phyloP scores from a whole-genome alignment of 2,329 filamentous ascomycete species.

The Hypocrella siamensis region DNA sequence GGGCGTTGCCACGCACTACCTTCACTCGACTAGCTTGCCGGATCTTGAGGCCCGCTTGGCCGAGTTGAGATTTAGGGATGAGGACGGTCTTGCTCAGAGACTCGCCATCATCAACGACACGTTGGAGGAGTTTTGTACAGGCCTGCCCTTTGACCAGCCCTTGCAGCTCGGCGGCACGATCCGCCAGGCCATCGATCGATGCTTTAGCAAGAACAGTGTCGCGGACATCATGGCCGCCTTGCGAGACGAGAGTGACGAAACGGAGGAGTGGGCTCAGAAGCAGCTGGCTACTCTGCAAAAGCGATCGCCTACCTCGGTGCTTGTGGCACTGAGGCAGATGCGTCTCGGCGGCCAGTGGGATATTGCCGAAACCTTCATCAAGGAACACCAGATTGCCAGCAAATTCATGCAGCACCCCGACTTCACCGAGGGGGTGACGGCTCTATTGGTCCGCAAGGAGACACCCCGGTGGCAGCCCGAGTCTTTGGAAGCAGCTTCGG shows the following conservation, averaged over 20 bases:
- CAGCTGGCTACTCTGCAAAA: conserved; percentile 60
- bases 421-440: conserved; percentile 82
- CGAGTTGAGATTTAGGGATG: conserved; percentile 78
- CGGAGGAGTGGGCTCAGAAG: conserved; percentile 60
- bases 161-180: conserved; percentile 53
- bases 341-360: conserved; percentile 59
- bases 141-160: conserved; percentile 60
- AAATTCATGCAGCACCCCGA: conserved; percentile 86
- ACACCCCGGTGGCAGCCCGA: conserved; percentile 63
- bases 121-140: conserved; percentile 82
- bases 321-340: conserved; percentile 75
- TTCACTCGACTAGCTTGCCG: conserved; percentile 77
- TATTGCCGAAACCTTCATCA: conserved; percentile 71
- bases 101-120: conserved; percentile 66
- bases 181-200: conserved; percentile 71
- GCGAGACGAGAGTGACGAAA: conserved; percentile 30
- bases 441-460: conserved; percentile 57
- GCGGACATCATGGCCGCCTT: conserved; percentile 57
- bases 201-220: conserved; percentile 54
- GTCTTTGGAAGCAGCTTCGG: conserved; percentile 50
- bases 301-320: conserved; percentile 74
- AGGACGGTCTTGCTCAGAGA: conserved; percentile 45
- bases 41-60: conserved; percentile 71
- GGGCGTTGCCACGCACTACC: conserved; percentile 87
- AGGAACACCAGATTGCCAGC: conserved; percentile 69